Evolutionary conservation across 805 yeast species (phyloP).

Genomic region (Wickerhamiella occidentalis): DNA sequence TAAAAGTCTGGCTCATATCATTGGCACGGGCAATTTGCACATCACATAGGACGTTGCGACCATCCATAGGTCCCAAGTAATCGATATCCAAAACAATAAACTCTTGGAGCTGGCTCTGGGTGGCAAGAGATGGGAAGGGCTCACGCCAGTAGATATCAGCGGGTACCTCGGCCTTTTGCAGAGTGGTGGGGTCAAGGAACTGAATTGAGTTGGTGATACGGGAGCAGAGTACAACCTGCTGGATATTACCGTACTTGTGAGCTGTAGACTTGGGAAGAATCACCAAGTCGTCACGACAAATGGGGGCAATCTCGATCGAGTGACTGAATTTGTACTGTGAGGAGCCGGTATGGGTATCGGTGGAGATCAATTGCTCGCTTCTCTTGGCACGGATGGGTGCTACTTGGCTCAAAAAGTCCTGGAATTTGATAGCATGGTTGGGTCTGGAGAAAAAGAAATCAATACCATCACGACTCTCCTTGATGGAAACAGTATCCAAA

Average conservation of each 20-base stretch:
- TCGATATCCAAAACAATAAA: slow-evolving; percentile 83
- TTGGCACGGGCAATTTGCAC: slow-evolving; percentile 68
- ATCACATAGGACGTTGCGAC: slow-evolving; percentile 74
- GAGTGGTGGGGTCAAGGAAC: slow-evolving; percentile 66
- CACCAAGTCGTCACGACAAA: slow-evolving; percentile 93
- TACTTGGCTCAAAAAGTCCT: slow-evolving; percentile 75
- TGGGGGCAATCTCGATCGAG: slow-evolving; percentile 89
- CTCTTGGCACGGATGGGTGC: slow-evolving; percentile 73
- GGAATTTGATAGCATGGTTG: slow-evolving; percentile 87
- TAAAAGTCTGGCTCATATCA: slow-evolving; percentile 67
- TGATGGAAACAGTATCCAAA: slow-evolving; percentile 82
- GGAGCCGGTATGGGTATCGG: slow-evolving; percentile 83
- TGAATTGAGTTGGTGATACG: slow-evolving; percentile 68
- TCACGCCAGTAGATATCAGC: slow-evolving; percentile 66
- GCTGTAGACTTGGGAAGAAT: slow-evolving; percentile 79
- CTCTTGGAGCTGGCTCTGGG: slow-evolving; percentile 52
- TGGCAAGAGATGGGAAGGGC: slow-evolving; percentile 64
- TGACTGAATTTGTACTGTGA: slow-evolving; percentile 81
- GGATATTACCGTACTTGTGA: slow-evolving; percentile 62
- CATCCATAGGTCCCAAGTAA: slow-evolving; percentile 70
- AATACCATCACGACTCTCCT: slow-evolving; percentile 85
- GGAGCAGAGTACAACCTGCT: slow-evolving; percentile 71
- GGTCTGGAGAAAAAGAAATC: slow-evolving; percentile 84
- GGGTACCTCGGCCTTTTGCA: slow-evolving; percentile 64
- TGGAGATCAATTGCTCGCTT: slow-evolving; percentile 83